A percentile compares a stretch with the other conserved stretches of the same genome.
Conservation (phyloP, 139 green algal species). For the Tetraselmis striata region DNA sequence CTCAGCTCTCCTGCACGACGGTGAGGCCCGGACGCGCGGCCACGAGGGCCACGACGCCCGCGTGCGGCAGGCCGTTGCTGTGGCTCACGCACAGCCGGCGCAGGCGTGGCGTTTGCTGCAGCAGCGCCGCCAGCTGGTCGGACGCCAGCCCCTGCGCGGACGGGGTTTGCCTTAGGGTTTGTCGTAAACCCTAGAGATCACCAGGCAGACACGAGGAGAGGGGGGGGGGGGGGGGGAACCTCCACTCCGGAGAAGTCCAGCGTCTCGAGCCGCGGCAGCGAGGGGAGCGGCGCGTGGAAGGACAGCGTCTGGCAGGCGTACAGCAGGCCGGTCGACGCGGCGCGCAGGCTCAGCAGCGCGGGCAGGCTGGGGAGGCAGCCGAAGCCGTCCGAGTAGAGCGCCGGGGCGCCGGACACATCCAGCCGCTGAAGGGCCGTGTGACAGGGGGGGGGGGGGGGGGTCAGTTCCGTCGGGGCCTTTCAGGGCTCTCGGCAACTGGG, state of each 20-base stretch:
- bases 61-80: neutral
- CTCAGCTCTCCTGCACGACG: too few species aligned
- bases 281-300: neutral
- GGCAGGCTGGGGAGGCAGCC: neutral
- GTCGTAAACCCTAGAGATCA: too few species aligned
- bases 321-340: too few species aligned
- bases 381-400: neutral
- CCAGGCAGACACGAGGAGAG: neutral
- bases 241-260: neutral
- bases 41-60: too few species aligned
- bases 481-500: neutral
- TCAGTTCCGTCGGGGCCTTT: neutral
- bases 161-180: too few species aligned
- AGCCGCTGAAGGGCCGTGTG: neutral
- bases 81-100: neutral
- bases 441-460: too few species aligned
- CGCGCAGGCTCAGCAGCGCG: neutral
- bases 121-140: neutral
- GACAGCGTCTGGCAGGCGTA: neutral
- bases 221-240: neutral
- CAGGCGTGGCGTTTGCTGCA: neutral
- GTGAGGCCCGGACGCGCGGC: too few species aligned
- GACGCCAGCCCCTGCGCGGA: neutral
- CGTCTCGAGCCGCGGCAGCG: neutral
- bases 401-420: neutral